Base-by-base conservation (phyloP, 768 basidiomycete genomes). In the Candolleomyces eurysporus region DNA sequence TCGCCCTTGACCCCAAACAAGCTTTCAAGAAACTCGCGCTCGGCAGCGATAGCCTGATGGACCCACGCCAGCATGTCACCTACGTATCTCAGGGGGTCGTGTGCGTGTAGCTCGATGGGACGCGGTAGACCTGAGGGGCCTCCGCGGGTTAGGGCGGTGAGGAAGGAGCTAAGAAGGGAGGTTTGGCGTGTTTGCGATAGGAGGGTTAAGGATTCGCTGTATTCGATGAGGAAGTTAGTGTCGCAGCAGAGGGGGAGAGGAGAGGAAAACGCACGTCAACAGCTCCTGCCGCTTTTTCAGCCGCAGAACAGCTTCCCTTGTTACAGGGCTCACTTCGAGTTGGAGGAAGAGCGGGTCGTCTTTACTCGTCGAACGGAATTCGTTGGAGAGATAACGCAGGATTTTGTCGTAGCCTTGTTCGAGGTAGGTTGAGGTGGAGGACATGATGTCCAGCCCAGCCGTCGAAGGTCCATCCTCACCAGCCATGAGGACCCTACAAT, bases 31-130 rank as follows among this genome's bases (percentile, higher is more conserved):
- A 96, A 95, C 75, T 98, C 97, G 48, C 89, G 89, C 69, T 99
- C 97, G 1, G 91, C 91, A 0, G 97, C 97, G 62, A 97, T 94
- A 0, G 90, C 85, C 64, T 98, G 96, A 73, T 51, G 74, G 67
- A 26, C 73, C 72, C 0, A 96, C 94, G 5, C 96, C 84, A 11
- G 96, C 93, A 7, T 99, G 96, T 98, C 96, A 14, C 97, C 97
- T 14, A 96, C 87, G 70, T 99, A 99, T 36, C 96, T 87, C 65
- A 94, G 83, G 0, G 97, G 96, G 71, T 99, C 97, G 67, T 99
- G 97, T 0, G 97, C 97, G 69, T 99, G 97, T 3, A 99, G 80
- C 71, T 98, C 97, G 63, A 99, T 98, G 13, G 60, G 60, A 5
- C 60, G 42, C 1, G 60, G 60, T 10, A 61, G 60, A 16, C 56